Base-by-base conservation (phyloP, 2,329 filamentous ascomycete genomes). In the Fusarium chlamydosporum region DNA sequence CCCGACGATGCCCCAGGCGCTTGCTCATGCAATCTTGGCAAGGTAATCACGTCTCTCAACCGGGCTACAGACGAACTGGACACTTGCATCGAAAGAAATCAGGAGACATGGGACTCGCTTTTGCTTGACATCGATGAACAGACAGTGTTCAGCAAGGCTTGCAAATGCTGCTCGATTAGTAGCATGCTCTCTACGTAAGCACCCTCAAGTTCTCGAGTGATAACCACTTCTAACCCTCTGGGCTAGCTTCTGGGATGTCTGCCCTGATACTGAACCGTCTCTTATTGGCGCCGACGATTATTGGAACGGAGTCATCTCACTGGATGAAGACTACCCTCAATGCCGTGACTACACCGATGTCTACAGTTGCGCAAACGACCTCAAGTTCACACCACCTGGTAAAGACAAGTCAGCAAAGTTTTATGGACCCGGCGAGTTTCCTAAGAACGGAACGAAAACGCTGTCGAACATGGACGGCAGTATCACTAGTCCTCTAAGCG, bases 21-120 rank as follows among this genome's bases (percentile, higher is more conserved):
- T 45, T 45, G 42, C 26, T 45, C 42, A 15, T 45, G 42, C 26
- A 45, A 45, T 11, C 42, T 45, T 27, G 42, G 42, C 26, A 45
- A 45, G 42, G 26, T 45, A 1, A 26, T 7, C 18, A 45, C 42
- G 6, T 45, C 42, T 29, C 26, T 45, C 12, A 45, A 45, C 26
- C 42, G 42, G 4, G 42, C 42, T 10, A 16, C 27, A 11, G 42
- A 45, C 7, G 42, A 45, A 15, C 6, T 45, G 7, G 42, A 45
- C 26, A 45, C 42, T 1, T 45, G 26, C 16, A 45, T 45, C 26
- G 42, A 45, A 8, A 45, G 42, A 3, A 45, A 45, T 16, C 42
- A 45, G 16, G 42, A 29, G 7, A 45, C 26, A 4, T 45, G 42
- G 42, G 42, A 45, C 7, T 45, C 42, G 13, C 16, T 45, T 5